Percentiles rank a stretch among this genome's conserved stretches.
These are phyloP conservation scores for Nitzschia sp. DNA, from an alignment of 108 stramenopile genomes.

Conservation along the genomic window DNA sequence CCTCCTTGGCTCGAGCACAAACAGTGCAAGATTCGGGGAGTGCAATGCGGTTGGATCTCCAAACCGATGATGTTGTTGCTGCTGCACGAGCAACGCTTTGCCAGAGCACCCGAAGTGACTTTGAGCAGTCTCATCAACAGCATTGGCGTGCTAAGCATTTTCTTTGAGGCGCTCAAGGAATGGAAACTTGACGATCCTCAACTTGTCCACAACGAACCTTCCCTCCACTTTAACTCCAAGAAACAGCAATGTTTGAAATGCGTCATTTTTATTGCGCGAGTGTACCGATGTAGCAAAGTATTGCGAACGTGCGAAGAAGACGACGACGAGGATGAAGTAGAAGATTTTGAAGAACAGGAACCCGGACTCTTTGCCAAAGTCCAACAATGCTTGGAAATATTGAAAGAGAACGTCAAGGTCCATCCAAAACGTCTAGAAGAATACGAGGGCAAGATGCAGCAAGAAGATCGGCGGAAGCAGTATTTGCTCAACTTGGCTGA, in stretches of 20 bases:
- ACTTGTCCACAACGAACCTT: not conserved
- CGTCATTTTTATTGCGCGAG: constrained; percentile 27
- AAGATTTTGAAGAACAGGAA: not conserved
- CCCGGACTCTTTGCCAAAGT: constrained; percentile 5
- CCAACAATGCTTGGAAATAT: constrained; percentile 8
- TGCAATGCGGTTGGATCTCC: constrained; percentile 20
- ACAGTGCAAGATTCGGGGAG: constrained; percentile 18
- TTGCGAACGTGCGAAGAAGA: not conserved
- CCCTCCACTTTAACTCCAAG: constrained; percentile 12
- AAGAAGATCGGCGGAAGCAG: not conserved
- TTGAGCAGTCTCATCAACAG: constrained; percentile 12
- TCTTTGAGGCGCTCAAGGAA: constrained; percentile 18
- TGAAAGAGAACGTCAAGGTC: constrained; percentile 13
- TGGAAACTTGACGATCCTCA: constrained; percentile 14
- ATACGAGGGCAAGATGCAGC: not conserved
- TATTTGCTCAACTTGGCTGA: not conserved
- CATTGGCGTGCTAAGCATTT: constrained; percentile 9
- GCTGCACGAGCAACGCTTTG: constrained; percentile 22
- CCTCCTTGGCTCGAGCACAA: constrained; percentile 25
- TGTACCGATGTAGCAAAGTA: constrained; percentile 9
- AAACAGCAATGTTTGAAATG: constrained; percentile 30
- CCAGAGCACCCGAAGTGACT: constrained; percentile 9
- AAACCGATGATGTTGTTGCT: constrained; percentile 22
- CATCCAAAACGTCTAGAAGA: constrained; percentile 4
- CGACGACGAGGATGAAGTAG: too few species aligned